Evolutionary conservation across 129 eudicot species (phyloP).

Genomic region (Tagetes erecta): DNA sequence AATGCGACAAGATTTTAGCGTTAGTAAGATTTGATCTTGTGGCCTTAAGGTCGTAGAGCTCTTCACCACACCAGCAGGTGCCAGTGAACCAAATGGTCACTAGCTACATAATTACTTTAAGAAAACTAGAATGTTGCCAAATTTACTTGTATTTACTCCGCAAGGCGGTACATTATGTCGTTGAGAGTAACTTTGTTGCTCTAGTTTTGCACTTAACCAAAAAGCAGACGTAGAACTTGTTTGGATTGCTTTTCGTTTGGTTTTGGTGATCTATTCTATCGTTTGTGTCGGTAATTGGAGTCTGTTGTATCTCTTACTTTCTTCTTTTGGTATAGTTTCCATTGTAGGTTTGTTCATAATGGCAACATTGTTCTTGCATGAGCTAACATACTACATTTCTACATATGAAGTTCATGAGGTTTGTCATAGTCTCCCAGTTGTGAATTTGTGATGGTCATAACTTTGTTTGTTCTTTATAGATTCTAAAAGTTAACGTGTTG

Average conservation of each 20-base stretch:
- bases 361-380: constrained; percentile 87
- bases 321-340: constrained; percentile 50
- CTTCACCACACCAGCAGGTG: too few species aligned
- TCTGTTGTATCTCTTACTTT: background rate
- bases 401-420: constrained; percentile 92
- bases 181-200: constrained; percentile 4
- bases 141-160: background rate
- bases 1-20: too few species aligned
- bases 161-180: background rate
- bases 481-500: constrained; percentile 25
- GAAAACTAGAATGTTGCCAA: constrained; percentile 6
- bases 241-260: constrained; percentile 8
- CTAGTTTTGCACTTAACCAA: background rate
- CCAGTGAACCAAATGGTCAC: too few species aligned
- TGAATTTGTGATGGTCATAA: background rate
- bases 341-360: constrained; percentile 82
- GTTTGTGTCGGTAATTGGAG: constrained; percentile 20
- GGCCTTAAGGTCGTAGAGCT: too few species aligned
- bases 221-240: background rate
- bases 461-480: background rate
- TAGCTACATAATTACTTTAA: background rate
- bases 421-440: background rate
- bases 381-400: constrained; percentile 74
- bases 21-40: too few species aligned
- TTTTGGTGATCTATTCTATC: background rate